Conservation (phyloP, 2,329 filamentous ascomycete genomes). For the Colletotrichum siamense region DNA sequence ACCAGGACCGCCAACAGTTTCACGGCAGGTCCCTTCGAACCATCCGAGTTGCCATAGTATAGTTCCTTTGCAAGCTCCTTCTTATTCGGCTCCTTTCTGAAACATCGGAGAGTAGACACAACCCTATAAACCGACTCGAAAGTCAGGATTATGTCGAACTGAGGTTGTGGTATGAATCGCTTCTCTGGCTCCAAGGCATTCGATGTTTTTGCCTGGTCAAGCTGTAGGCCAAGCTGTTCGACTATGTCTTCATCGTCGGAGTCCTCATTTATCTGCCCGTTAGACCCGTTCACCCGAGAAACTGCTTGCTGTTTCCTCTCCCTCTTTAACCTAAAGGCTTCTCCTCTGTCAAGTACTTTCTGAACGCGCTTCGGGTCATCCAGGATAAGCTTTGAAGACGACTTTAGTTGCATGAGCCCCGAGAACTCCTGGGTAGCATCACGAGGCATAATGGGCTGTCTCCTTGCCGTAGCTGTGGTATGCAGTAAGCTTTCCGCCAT, state of each 20-base stretch:
- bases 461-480: background rate
- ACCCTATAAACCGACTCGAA: background rate
- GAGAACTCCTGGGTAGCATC: rapidly evolving
- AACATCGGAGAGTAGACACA: background rate
- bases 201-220: background rate
- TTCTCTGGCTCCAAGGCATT: background rate
- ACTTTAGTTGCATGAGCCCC: background rate
- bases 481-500: background rate
- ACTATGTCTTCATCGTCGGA: background rate
- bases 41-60: background rate
- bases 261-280: background rate
- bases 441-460: background rate
- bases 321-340: background rate
- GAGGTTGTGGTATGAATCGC: background rate
- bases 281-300: background rate
- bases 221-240: background rate
- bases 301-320: background rate
- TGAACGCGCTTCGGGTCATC: background rate
- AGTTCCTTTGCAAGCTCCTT: background rate
- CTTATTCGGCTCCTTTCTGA: background rate
- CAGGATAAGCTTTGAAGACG: background rate
- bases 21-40: background rate
- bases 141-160: background rate
- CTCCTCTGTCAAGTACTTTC: background rate
- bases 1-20: background rate